phyloP scores from a whole-genome alignment of 2,329 filamentous ascomycete genomes.

The Diaporthe nobilis region DNA sequence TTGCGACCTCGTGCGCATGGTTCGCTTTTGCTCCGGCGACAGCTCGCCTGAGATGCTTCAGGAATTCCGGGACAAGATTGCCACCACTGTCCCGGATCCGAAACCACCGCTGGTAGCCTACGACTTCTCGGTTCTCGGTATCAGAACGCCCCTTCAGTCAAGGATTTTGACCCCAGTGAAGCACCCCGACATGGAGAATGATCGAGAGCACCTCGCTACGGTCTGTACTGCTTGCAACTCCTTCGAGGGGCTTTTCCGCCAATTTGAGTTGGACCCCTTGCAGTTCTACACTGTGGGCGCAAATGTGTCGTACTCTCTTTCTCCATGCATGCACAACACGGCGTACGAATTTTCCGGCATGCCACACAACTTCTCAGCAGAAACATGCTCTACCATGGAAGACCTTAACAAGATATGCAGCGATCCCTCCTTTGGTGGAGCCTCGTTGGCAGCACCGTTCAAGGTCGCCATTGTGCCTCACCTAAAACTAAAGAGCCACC shows the following conservation, averaged over 20 bases:
- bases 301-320: constrained; percentile 78
- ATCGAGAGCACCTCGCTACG: constrained; percentile 59
- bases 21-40: constrained; percentile 69
- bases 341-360: constrained; percentile 77
- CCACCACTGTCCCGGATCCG: constrained; percentile 57
- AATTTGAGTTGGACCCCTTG: constrained; percentile 74
- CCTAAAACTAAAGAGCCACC: constrained; percentile 75
- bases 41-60: constrained; percentile 64
- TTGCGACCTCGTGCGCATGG: constrained; percentile 74
- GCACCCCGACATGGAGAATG: constrained; percentile 58
- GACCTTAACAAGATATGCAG: constrained; percentile 72
- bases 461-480: constrained; percentile 77
- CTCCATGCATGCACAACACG: constrained; percentile 80
- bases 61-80: constrained; percentile 64
- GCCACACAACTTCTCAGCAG: constrained; percentile 74
- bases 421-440: constrained; percentile 74
- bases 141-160: constrained; percentile 56
- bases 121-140: constrained; percentile 61
- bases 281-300: constrained; percentile 79
- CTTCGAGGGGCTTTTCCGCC: constrained; percentile 71
- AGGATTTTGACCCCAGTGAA: constrained; percentile 69
- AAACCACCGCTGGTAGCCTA: constrained; percentile 65
- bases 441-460: constrained; percentile 77
- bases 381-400: constrained; percentile 72
- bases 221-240: constrained; percentile 70